Evolutionary conservation across 768 basidiomycete genomes (phyloP).

Genomic region (Guyanaporus albipodus): DNA sequence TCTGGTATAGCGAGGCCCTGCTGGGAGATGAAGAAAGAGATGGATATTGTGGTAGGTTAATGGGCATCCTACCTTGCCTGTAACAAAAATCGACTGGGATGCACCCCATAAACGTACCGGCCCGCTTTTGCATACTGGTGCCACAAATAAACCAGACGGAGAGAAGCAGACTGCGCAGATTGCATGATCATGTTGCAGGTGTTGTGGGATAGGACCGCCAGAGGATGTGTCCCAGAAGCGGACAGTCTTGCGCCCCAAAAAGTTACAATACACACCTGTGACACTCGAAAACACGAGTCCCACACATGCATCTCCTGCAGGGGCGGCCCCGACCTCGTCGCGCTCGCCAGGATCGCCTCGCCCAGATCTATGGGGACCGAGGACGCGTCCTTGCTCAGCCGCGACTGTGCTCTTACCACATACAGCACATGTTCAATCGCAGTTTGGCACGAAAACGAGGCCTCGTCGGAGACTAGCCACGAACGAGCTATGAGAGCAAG

Average conservation of each 20-base stretch:
- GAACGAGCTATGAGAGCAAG: too few species aligned
- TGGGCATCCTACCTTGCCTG: too few species aligned
- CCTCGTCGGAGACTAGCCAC: background rate
- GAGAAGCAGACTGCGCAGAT: background rate
- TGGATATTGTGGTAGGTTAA: too few species aligned
- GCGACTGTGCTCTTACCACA: too few species aligned
- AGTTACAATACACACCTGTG: slow-evolving; percentile 80
- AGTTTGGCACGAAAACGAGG: background rate
- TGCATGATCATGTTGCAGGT: background rate
- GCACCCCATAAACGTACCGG: too few species aligned
- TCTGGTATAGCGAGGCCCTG: too few species aligned
- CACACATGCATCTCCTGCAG: too few species aligned
- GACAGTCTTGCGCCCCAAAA: too few species aligned
- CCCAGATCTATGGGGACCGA: slow-evolving; percentile 77
- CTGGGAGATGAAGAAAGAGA: too few species aligned
- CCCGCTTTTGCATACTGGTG: too few species aligned
- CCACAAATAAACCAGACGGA: background rate
- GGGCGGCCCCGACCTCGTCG: too few species aligned
- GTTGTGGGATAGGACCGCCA: background rate
- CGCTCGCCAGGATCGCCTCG: slow-evolving; percentile 68
- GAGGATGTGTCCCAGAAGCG: background rate
- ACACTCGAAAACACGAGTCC: slow-evolving; percentile 82
- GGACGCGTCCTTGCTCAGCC: slow-evolving; percentile 20
- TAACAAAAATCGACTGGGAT: too few species aligned
- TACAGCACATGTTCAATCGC: background rate